Conservation (phyloP, 805 yeast species). For the Naumovozyma castellii region DNA sequence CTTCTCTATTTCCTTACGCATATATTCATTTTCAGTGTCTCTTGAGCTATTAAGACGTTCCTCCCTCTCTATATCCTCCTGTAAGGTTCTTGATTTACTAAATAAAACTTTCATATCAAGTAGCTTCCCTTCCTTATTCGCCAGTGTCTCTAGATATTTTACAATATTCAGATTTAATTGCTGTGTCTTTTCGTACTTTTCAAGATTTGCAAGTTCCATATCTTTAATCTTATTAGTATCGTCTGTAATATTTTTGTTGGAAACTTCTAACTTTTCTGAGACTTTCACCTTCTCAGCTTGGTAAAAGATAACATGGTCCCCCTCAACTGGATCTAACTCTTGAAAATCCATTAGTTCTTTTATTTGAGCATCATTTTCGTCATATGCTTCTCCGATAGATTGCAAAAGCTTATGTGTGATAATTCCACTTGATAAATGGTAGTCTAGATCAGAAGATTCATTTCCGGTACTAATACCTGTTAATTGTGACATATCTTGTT, state of each 20-base stretch:
- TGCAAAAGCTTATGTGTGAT: slow-evolving; percentile 58
- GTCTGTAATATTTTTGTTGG: slow-evolving; percentile 15
- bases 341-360: slow-evolving; percentile 41
- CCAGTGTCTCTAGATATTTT: slow-evolving; percentile 15
- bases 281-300: slow-evolving; percentile 39
- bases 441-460: slow-evolving; percentile 28
- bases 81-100: slow-evolving; percentile 34
- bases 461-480: slow-evolving; percentile 43
- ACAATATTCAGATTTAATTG: slow-evolving; percentile 25
- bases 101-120: slow-evolving; percentile 13
- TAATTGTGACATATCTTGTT: slow-evolving; percentile 39
- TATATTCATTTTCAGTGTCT: slow-evolving; percentile 54
- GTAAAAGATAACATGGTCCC: slow-evolving; percentile 36
- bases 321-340: slow-evolving; percentile 32
- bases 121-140: slow-evolving; percentile 6
- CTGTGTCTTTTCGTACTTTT: slow-evolving; percentile 18
- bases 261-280: slow-evolving; percentile 36
- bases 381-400: slow-evolving; percentile 41
- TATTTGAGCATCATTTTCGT: slow-evolving; percentile 35
- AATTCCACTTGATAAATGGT: slow-evolving; percentile 31
- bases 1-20: slow-evolving; percentile 46
- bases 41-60: slow-evolving; percentile 39
- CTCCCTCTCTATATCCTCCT: slow-evolving; percentile 36
- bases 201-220: slow-evolving; percentile 25
- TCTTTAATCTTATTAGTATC: slow-evolving; percentile 26